Conservation (phyloP, 2,329 filamentous ascomycete species). For the Microdochium bolleyi region DNA sequence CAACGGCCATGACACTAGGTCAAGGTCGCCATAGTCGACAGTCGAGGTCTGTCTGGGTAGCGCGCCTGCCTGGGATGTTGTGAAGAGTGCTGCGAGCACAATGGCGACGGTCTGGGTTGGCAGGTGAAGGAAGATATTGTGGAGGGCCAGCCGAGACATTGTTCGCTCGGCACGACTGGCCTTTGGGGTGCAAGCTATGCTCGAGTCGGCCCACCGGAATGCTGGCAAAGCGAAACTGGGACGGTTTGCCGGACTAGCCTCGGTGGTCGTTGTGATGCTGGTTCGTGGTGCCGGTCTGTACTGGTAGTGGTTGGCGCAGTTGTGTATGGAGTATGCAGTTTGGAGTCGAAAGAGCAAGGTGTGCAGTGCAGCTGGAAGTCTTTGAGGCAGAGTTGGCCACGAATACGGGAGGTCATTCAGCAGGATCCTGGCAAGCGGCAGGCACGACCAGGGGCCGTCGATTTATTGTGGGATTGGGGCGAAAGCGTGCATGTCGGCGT, state of each 20-base stretch:
- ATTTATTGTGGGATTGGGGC: no score
- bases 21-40: conserved; percentile 25
- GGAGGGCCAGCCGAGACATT: conserved; percentile 21
- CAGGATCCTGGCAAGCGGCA: no score
- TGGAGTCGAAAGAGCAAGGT: no score
- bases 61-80: conserved; percentile 24
- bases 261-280: background rate
- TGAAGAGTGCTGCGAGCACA: conserved; percentile 23
- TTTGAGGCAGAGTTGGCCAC: no score
- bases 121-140: conserved; percentile 24
- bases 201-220: no score
- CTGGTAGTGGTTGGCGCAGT: no score
- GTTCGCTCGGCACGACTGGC: conserved; percentile 3
- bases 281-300: background rate
- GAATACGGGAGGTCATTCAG: no score
- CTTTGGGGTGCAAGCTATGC: background rate
- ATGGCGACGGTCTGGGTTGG: conserved; percentile 25
- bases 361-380: no score
- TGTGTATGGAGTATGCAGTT: no score
- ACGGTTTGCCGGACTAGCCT: no score
- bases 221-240: background rate
- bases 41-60: conserved; percentile 32
- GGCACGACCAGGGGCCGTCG: no score
- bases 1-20: conserved; percentile 30
- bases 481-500: no score